Evolutionary conservation across 176 grass and related monocot species (phyloP), one percentile per base, ranked within the genome.

Genomic region (Bonia amplexicaulis): DNA sequence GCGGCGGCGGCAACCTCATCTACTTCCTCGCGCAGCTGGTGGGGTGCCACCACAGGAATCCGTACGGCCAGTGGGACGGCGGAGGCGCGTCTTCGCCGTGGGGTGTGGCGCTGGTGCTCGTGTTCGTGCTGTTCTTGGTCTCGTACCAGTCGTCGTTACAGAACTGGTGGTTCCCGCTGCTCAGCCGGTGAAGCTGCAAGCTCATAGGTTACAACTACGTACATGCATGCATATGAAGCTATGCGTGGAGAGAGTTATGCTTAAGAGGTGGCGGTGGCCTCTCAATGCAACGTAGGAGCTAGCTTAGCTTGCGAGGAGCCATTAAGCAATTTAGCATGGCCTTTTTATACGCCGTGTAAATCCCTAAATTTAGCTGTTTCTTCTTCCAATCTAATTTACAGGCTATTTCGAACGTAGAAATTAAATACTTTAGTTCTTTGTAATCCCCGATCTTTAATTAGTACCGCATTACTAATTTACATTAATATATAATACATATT

Each of bases 121-220:
- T 92, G 85, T 77, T 95, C 5, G 85, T 98, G 46, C 80, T 98
- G 77, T n/a, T 92, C 23, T 79, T 94, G 88, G 53, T 98, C 53
- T 92, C 96, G 22, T 91, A 92, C 39, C 89, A 98, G 85, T 90
- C 89, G 5, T 93, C 88, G 52, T 83, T 97, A 65, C 92, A 93
- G 44, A 78, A 91, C 29, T 42, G 87, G 54, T 94, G 92, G 87
- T 80, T 97, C 79, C 94, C 90, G 3, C 90, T 84, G 47, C 44
- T 85, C 16, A 82, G 91, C 8, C 73, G 90, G 39, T 92, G 79
- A 44, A 11, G 2, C 1, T 23, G 57, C 64, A 69, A 19, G 4
- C 8, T 73, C 12, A 31, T 23, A 61, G n/a, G 58, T 25, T 25
- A 61, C 23, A 26, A n/a, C 31, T 20, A 40, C 57, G 44, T 75